A percentile compares a stretch with the other conserved stretches of the same genome.
Conservation (phyloP, 179 eudicot species). For the Heliamphora pulchella region DNA sequence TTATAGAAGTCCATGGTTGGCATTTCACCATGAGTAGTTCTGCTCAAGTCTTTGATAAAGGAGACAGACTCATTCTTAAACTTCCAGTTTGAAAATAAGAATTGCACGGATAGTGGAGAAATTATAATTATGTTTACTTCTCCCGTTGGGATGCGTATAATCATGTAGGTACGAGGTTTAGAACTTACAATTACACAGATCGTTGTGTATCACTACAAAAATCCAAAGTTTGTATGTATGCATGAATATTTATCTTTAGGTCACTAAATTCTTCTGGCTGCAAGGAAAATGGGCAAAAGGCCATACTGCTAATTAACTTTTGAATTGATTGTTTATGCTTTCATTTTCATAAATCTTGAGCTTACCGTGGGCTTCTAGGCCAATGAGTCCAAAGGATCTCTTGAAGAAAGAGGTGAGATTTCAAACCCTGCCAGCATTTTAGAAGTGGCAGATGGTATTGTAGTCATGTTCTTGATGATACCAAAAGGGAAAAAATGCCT, state of each 20-base stretch:
- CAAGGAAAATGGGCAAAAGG: too few relatives aligned
- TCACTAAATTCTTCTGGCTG: not conserved
- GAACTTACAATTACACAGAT: not conserved
- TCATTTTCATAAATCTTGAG: not conserved
- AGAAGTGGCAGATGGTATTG: not conserved
- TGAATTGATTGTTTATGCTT: not conserved
- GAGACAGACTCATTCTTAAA: not conserved
- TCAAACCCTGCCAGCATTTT: not conserved
- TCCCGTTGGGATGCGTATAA: not conserved
- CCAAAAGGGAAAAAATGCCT: not conserved
- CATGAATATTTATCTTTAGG: too few relatives aligned
- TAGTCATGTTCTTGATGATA: not conserved
- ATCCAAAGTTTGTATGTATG: not conserved
- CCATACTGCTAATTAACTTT: not conserved
- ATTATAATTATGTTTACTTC: not conserved
- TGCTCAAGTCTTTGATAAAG: not conserved
- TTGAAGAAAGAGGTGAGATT: not conserved
- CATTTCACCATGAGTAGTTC: not conserved
- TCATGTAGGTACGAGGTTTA: not conserved
- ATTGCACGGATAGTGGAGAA: not conserved
- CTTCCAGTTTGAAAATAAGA: conserved; percentile 5
- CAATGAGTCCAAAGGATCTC: not conserved
- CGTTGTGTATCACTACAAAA: not conserved
- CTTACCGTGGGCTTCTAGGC: not conserved
- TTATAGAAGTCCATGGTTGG: conserved; percentile 2